Evolutionary conservation across 75 land plant species (phyloP).

Genomic region (Cryptomeria japonica): DNA sequence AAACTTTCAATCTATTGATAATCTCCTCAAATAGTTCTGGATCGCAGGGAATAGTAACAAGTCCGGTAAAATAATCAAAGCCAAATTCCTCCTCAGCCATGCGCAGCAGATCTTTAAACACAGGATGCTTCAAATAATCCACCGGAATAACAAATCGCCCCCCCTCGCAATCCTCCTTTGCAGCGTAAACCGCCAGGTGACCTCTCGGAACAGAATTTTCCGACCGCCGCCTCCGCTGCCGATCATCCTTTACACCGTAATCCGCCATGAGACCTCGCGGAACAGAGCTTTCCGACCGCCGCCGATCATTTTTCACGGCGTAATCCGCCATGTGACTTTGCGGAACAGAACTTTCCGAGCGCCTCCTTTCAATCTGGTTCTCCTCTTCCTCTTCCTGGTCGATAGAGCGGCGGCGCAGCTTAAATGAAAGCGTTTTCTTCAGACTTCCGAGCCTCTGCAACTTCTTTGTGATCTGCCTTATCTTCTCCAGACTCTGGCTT

Average conservation of each 20-base stretch:
- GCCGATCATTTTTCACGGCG: not conserved
- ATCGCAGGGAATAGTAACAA: not conserved
- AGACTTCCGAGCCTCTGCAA: not conserved
- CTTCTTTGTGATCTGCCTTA: not conserved
- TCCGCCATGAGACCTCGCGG: not conserved
- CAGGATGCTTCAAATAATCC: not conserved
- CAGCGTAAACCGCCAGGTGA: not conserved
- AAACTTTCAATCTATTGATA: too few species aligned
- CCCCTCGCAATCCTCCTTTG: not conserved
- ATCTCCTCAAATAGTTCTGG: not conserved
- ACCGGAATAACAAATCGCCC: not conserved
- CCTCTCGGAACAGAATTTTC: not conserved
- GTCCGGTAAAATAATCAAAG: not conserved
- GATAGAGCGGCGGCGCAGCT: not conserved
- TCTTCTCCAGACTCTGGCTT: not conserved
- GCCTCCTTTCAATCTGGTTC: not conserved
- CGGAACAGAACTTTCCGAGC: not conserved
- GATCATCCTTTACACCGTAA: not conserved
- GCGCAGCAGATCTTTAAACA: not conserved
- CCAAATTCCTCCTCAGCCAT: not conserved
- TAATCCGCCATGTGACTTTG: slow-evolving; percentile 49
- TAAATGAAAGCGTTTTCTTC: not conserved
- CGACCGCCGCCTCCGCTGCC: not conserved
- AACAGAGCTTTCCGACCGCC: not conserved
- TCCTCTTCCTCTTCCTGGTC: not conserved